A percentile compares a stretch with the other conserved stretches of the same genome.
Evolutionary conservation across 352 stramenopile species (phyloP).

Genomic region (Phytophthora tentaculata): DNA sequence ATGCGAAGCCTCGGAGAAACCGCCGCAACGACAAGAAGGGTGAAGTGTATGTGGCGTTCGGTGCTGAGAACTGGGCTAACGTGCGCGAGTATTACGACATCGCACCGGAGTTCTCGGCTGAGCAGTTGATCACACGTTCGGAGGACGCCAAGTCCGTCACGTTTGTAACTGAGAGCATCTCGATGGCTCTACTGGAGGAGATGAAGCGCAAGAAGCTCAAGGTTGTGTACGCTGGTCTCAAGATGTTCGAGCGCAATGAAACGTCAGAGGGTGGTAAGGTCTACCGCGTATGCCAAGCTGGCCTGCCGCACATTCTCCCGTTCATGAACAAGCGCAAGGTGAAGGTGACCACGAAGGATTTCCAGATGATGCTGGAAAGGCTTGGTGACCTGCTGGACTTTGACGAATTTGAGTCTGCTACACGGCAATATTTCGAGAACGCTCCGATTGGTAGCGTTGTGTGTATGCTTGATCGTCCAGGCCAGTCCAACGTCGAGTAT

Average conservation of each 20-base stretch:
- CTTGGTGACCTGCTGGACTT: conserved; percentile 86
- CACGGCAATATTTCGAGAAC: conserved; percentile 54
- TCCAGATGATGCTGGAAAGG: conserved; percentile 88
- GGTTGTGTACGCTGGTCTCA: conserved; percentile 92
- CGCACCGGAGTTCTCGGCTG: conserved; percentile 59
- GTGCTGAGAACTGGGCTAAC: conserved; percentile 56
- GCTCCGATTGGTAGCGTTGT: conserved; percentile 80
- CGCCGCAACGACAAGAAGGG: conserved; percentile 63
- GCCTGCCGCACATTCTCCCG: conserved; percentile 83
- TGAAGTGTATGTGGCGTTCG: conserved; percentile 82
- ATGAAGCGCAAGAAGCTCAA: conserved; percentile 90
- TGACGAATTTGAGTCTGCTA: conserved; percentile 75
- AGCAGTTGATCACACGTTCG: conserved; percentile 89
- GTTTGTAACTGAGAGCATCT: conserved; percentile 88
- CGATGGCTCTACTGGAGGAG: conserved; percentile 75
- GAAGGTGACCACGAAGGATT: conserved; percentile 66
- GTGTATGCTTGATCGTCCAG: conserved; percentile 68
- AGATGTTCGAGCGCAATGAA: conserved; percentile 93
- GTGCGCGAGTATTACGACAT: conserved; percentile 87
- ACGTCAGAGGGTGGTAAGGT: conserved; percentile 65
- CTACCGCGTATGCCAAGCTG: conserved; percentile 92
- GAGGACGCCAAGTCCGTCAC: conserved; percentile 87
- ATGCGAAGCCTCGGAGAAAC: conserved; percentile 35
- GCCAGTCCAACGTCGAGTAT: conserved; percentile 73
- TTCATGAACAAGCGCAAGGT: conserved; percentile 79